Percentiles rank a stretch among this genome's conserved stretches.
These are phyloP conservation scores for Sinapis alba DNA, from an alignment of 441 rosid genomes.

Conservation along the genomic window DNA sequence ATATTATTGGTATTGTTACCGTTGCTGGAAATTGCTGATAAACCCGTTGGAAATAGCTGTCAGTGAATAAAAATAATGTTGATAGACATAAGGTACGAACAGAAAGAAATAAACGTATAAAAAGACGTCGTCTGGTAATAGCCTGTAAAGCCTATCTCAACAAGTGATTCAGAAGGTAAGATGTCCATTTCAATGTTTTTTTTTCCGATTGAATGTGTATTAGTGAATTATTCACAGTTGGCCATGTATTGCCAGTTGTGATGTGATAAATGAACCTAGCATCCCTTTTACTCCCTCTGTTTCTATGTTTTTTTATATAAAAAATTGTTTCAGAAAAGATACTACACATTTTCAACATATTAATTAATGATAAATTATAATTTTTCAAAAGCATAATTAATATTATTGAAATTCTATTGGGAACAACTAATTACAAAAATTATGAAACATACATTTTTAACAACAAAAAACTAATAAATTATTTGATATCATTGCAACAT, in stretches of 20 bases:
- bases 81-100: neutral
- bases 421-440: no score
- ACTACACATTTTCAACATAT: no score
- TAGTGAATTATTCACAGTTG: neutral
- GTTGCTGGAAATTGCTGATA: slow-evolving; percentile 22
- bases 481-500: no score
- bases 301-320: no score
- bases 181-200: neutral
- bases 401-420: no score
- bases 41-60: slow-evolving; percentile 41
- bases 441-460: no score
- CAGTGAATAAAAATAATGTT: slow-evolving; percentile 22
- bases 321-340: no score
- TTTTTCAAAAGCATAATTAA: no score
- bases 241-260: neutral
- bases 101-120: neutral
- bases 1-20: slow-evolving; percentile 23
- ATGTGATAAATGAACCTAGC: slow-evolving; percentile 8
- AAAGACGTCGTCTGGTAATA: neutral
- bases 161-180: slow-evolving; percentile 19
- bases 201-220: neutral
- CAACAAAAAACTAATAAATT: no score
- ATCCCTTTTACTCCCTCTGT: no score
- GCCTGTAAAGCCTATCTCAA: slow-evolving; percentile 28
- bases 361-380: no score